Evolutionary conservation across 2,329 filamentous ascomycete species (phyloP).

Genomic region (Penicillium sp.): DNA sequence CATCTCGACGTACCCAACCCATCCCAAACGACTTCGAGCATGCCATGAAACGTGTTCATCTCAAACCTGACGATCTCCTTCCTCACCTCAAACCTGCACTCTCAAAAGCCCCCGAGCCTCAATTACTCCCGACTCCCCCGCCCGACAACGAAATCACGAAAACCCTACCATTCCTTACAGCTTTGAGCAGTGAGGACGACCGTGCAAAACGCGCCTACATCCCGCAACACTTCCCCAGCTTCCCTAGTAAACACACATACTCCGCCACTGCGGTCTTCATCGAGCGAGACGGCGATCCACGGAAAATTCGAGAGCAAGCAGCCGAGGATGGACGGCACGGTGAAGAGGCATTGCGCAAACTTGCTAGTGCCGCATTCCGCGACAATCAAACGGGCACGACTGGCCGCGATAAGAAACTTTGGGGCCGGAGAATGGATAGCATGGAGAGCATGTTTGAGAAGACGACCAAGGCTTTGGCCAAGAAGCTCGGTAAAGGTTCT

Average conservation of each 20-base stretch:
- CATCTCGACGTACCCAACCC: constrained; percentile 56
- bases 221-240: constrained; percentile 61
- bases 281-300: constrained; percentile 60
- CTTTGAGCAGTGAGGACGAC: constrained; percentile 51
- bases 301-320: constrained; percentile 62
- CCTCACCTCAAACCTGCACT: constrained; percentile 35
- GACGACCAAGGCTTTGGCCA: constrained; percentile 54
- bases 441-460: constrained; percentile 59
- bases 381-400: constrained; percentile 44
- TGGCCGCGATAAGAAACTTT: constrained; percentile 43
- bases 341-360: constrained; percentile 64
- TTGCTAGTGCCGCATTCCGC: constrained; percentile 54
- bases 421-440: constrained; percentile 40
- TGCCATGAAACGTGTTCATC: constrained; percentile 34
- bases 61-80: constrained; percentile 37
- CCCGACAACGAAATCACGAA: constrained; percentile 41
- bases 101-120: constrained; percentile 22
- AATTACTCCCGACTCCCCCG: constrained; percentile 42
- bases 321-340: constrained; percentile 67
- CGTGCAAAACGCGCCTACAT: constrained; percentile 56
- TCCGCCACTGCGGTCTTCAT: constrained; percentile 61
- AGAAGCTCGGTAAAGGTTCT: constrained; percentile 39
- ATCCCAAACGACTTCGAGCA: constrained; percentile 62
- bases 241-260: constrained; percentile 67
- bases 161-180: constrained; percentile 51